phyloP scores from a whole-genome alignment of 108 stramenopile species.

The Aurantiochytrium sp. region DNA sequence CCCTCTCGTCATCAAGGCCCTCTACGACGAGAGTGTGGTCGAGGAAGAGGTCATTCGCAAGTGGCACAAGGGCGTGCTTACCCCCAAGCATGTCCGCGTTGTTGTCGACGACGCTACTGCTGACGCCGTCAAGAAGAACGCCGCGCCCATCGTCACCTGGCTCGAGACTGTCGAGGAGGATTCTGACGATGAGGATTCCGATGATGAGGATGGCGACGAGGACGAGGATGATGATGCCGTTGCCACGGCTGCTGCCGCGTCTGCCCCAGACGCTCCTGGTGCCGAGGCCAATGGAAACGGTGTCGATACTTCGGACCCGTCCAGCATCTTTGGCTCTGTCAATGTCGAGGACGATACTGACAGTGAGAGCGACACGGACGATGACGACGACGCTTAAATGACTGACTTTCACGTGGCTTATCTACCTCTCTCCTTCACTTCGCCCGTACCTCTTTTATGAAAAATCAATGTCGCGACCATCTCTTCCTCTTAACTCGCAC shows the following conservation, averaged over 20 bases:
- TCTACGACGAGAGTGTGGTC: slow-evolving; percentile 77
- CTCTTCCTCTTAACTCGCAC: too few relatives aligned
- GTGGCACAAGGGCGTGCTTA: slow-evolving; percentile 53
- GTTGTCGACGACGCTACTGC: slow-evolving; percentile 11
- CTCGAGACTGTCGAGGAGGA: slow-evolving; percentile 21
- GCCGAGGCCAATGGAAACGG: not conserved
- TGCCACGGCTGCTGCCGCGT: not conserved
- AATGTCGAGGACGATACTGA: not conserved
- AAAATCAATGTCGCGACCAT: too few relatives aligned
- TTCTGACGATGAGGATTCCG: not conserved
- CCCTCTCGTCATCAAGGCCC: slow-evolving; percentile 75
- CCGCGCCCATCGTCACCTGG: slow-evolving; percentile 15
- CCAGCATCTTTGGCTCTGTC: not conserved
- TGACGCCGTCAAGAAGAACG: not conserved
- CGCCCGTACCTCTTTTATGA: too few relatives aligned
- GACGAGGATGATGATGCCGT: not conserved
- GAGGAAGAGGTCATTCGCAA: slow-evolving; percentile 77
- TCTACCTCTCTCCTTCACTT: too few relatives aligned
- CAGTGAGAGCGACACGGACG: slow-evolving; percentile 9
- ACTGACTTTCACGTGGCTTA: too few relatives aligned
- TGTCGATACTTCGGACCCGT: not conserved
- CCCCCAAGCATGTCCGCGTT: not conserved
- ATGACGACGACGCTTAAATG: not conserved
- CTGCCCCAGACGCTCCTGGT: not conserved
- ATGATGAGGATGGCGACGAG: not conserved